Percentiles rank a stretch among this genome's conserved stretches.
These are phyloP conservation scores for Gynandropsis gynandra DNA, from an alignment of 345 rosid genomes.

Conservation along the genomic window DNA sequence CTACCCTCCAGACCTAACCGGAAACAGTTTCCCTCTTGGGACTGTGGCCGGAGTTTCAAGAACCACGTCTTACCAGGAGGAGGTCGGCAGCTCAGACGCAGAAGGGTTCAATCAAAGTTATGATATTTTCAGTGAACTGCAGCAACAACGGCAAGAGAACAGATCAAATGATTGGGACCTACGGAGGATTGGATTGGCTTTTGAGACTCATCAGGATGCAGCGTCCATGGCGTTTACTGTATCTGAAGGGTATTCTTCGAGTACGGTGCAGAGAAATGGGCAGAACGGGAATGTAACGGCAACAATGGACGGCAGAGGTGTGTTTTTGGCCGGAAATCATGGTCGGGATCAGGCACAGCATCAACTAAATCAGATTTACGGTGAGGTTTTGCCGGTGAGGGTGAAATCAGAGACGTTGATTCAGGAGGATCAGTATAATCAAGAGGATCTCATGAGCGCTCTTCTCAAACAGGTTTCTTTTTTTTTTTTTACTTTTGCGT, in stretches of 20 bases:
- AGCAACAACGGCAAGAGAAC: constrained; percentile 36
- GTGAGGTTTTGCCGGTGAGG: constrained; percentile 32
- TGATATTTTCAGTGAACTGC: constrained; percentile 49
- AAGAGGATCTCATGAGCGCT: constrained; percentile 88
- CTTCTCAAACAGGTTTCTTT: constrained; percentile 67
- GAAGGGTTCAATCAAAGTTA: constrained; percentile 48
- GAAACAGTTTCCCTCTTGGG: constrained; percentile 53
- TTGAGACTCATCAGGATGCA: constrained; percentile 42
- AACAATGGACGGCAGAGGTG: not conserved
- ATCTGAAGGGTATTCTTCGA: constrained; percentile 48
- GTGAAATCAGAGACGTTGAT: constrained; percentile 71
- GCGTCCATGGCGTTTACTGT: constrained; percentile 30
- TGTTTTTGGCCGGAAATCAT: not conserved
- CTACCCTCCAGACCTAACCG: constrained; percentile 40
- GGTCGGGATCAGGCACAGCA: constrained; percentile 1
- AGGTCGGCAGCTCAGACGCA: constrained; percentile 41
- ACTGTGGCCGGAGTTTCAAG: constrained; percentile 44
- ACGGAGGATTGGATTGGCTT: constrained; percentile 49
- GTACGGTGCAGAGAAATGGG: constrained; percentile 29
- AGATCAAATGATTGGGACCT: constrained; percentile 64
- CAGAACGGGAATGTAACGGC: constrained; percentile 31
- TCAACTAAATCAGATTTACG: constrained; percentile 20
- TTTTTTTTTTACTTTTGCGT: not conserved
- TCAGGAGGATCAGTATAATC: constrained; percentile 49
- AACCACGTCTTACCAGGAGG: constrained; percentile 47